A percentile compares a stretch with the other conserved stretches of the same genome.
Evolutionary conservation across 1,139 yeast genomes (phyloP).

Genomic region (Hyphopichia khmerensis): DNA sequence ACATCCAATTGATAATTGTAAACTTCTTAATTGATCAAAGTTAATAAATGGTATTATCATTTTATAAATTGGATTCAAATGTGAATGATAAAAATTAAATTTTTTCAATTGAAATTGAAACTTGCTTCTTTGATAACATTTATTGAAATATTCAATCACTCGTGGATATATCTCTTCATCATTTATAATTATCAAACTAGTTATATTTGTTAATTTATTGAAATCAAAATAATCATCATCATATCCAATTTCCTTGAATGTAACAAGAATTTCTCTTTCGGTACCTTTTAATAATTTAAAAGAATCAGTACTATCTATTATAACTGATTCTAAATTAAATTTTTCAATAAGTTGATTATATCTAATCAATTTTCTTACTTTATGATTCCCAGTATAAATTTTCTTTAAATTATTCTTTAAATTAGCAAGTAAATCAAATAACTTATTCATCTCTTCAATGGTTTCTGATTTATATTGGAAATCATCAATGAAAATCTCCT

Average conservation of each 20-base stretch:
- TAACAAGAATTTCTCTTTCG: slow-evolving; percentile 4
- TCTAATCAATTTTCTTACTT: slow-evolving; percentile 11
- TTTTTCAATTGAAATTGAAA: slow-evolving; percentile 4
- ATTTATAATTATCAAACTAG: slow-evolving; percentile 14
- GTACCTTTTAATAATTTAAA: background rate
- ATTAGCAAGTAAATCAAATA: slow-evolving; percentile 7
- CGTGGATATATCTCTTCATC: slow-evolving; percentile 14
- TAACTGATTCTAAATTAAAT: slow-evolving; percentile 6
- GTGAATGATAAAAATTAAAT: slow-evolving; percentile 5
- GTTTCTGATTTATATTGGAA: slow-evolving; percentile 5
- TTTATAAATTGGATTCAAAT: slow-evolving; percentile 2
- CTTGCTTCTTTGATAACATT: slow-evolving; percentile 2
- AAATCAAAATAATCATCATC: background rate
- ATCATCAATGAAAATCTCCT: slow-evolving; percentile 13
- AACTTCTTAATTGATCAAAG: slow-evolving; percentile 18
- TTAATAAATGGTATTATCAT: slow-evolving; percentile 7
- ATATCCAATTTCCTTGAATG: slow-evolving; percentile 1
- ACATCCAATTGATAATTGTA: slow-evolving; percentile 27
- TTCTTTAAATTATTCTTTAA: slow-evolving; percentile 8
- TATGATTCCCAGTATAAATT: slow-evolving; percentile 14
- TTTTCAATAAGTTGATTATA: background rate
- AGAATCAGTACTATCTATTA: slow-evolving; percentile 10
- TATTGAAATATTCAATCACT: slow-evolving; percentile 5
- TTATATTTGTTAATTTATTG: background rate
- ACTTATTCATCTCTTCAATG: slow-evolving; percentile 8